Conservation (phyloP, 2,329 filamentous ascomycete species). For the Penicillium thymicola region DNA sequence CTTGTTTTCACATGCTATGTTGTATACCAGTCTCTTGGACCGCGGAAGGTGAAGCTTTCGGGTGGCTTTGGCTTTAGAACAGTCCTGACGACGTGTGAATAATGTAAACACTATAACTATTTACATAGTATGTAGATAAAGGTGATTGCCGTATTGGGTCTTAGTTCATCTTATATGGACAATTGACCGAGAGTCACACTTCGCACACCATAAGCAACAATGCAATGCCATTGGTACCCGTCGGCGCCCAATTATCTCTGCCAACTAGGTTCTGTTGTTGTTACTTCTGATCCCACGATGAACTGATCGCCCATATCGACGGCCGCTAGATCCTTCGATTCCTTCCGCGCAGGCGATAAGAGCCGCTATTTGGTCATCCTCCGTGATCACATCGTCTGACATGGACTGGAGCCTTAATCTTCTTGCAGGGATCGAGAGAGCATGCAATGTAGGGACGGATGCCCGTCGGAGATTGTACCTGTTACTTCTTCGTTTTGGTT, state of each 20-base stretch:
- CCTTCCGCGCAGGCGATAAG: slow-evolving; percentile 3
- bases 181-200: neutral
- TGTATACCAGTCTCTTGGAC: neutral
- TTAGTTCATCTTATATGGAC: neutral
- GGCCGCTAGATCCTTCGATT: slow-evolving; percentile 1
- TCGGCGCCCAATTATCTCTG: neutral
- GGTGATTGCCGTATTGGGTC: no score
- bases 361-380: neutral
- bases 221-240: neutral
- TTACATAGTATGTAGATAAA: neutral
- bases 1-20: neutral
- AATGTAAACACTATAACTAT: neutral
- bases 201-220: neutral
- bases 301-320: neutral
- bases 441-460: slow-evolving; percentile 3
- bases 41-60: slow-evolving; percentile 8
- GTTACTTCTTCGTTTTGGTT: neutral
- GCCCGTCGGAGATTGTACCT: slow-evolving; percentile 7
- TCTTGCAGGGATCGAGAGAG: neutral
- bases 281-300: slow-evolving; percentile 6
- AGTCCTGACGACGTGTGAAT: neutral
- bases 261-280: neutral
- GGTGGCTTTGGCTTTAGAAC: slow-evolving; percentile 1
- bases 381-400: slow-evolving; percentile 14
- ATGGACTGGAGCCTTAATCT: neutral